Evolutionary conservation across 2,329 filamentous ascomycete species (phyloP).

Genomic region (Penicillium sclerotigenum): DNA sequence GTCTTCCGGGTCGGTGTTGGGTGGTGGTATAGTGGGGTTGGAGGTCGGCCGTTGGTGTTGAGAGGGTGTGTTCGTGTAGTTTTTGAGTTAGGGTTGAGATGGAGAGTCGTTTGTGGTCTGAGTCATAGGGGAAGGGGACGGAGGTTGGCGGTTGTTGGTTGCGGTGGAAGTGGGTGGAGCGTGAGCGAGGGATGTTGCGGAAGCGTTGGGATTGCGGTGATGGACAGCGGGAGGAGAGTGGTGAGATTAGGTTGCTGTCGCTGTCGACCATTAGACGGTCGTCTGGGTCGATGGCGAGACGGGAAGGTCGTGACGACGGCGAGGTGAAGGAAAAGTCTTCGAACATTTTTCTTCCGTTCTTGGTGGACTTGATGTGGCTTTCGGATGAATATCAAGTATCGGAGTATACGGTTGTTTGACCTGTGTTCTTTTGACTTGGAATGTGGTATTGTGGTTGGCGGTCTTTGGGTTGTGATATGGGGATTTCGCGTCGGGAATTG

Average conservation of each 20-base stretch:
- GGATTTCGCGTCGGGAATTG: not conserved
- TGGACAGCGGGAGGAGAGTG: slow-evolving; percentile 43
- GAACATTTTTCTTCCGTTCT: not conserved
- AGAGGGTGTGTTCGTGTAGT: slow-evolving; percentile 41
- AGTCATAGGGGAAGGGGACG: slow-evolving; percentile 42
- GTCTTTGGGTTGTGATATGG: not conserved
- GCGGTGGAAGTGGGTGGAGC: slow-evolving; percentile 35
- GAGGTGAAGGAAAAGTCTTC: slow-evolving; percentile 10
- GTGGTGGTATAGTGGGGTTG: too few species aligned
- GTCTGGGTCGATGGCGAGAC: slow-evolving; percentile 4
- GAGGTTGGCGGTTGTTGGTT: slow-evolving; percentile 41
- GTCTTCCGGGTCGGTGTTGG: not conserved
- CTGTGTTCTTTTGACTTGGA: not conserved
- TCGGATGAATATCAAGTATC: not conserved
- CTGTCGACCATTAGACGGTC: slow-evolving; percentile 6
- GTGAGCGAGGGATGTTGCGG: slow-evolving; percentile 30
- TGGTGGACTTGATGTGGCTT: not conserved
- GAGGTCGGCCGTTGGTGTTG: slow-evolving; percentile 20
- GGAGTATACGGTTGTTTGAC: not conserved
- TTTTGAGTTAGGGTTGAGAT: slow-evolving; percentile 41
- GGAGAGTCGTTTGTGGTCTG: slow-evolving; percentile 35
- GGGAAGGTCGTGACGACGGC: not conserved
- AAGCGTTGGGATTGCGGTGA: slow-evolving; percentile 40
- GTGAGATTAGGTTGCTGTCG: slow-evolving; percentile 29
- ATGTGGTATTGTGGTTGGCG: not conserved